Conservation (phyloP, 23 red algal genomes). For the Gracilaria caudata region DNA sequence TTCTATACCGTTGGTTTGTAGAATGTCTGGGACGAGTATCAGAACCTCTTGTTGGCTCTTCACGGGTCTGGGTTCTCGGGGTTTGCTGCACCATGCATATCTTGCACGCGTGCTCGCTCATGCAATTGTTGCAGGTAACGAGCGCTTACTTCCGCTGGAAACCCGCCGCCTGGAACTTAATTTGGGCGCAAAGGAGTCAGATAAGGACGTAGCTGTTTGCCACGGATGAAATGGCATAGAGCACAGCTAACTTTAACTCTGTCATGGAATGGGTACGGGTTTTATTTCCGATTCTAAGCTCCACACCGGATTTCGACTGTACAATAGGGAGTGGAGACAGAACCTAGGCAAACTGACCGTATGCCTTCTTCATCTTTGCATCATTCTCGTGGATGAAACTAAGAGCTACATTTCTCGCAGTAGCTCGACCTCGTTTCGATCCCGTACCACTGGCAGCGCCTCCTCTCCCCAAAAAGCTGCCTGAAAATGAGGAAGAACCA, state of each 20-base stretch:
- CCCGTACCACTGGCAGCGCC: not conserved
- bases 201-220: not conserved
- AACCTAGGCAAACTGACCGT: not conserved
- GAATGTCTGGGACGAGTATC: conserved; percentile 2
- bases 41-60: conserved; percentile 56
- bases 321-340: not conserved
- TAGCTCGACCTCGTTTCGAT: conserved; percentile 13
- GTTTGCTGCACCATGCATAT: conserved; percentile 76
- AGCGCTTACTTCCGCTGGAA: conserved; percentile 51
- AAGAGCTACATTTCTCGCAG: not conserved
- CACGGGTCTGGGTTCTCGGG: conserved; percentile 61
- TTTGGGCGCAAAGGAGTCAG: not conserved
- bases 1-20: conserved; percentile 64
- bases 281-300: not conserved
- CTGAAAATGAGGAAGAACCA: not conserved
- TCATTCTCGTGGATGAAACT: not conserved
- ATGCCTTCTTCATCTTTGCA: not conserved
- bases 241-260: not conserved
- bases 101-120: conserved; percentile 59
- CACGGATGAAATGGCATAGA: not conserved
- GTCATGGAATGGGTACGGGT: not conserved
- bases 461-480: conserved; percentile 9
- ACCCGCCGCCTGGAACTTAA: conserved; percentile 29
- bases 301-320: not conserved
- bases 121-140: conserved; percentile 62